Evolutionary conservation across 2,329 filamentous ascomycete genomes (phyloP), one percentile per base, ranked within the genome.

Genomic region (Erysiphe pulchra): DNA sequence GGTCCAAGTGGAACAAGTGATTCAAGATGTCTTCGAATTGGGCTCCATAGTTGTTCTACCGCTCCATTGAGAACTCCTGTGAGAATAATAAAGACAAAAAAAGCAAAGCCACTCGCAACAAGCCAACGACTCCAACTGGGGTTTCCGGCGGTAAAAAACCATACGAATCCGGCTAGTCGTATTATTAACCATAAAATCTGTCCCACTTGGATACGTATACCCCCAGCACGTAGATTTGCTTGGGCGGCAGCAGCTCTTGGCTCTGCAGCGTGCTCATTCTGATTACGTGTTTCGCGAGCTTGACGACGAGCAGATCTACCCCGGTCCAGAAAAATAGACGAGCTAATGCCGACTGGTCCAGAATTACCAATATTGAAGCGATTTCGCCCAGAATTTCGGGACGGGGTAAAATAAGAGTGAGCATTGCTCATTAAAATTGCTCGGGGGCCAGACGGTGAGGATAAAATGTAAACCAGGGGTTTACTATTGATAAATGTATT

Each of bases 111-210:
- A 38, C 71, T 61, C 18, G 77, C 65, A 17, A 67, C 67, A 8
- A 71, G 53, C 67, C 69, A 75, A 42, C 73, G 66, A 9, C 65
- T 66, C 72, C 72, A 77, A 53, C 66, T 75, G 2, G 67, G 63
- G 40, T 66, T 64, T 0, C 69, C 67, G 10, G 67, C 66, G 0
- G 73, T 76, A 49, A 78, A 77, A 59, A 75, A 73, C 71, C 72
- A 78, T 12, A 77, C 66, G 55, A 78, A 75, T 6, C 71, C 58
- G 11, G 65, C 62, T 9, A 79, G 59, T 8, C 74, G 67, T 33
- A 73, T 60, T 1, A 76, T 51, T 45, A 77, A 63, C 74, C 73
- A 78, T 28, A 78, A 55, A 45, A 76, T 68, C n/a, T 71, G 71
- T 63, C 69, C 70, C n/a, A 72, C 33, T 45, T 55, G 54, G 17